phyloP scores from a whole-genome alignment of 2,329 filamentous ascomycete species.

The Leptographium lundbergii region DNA sequence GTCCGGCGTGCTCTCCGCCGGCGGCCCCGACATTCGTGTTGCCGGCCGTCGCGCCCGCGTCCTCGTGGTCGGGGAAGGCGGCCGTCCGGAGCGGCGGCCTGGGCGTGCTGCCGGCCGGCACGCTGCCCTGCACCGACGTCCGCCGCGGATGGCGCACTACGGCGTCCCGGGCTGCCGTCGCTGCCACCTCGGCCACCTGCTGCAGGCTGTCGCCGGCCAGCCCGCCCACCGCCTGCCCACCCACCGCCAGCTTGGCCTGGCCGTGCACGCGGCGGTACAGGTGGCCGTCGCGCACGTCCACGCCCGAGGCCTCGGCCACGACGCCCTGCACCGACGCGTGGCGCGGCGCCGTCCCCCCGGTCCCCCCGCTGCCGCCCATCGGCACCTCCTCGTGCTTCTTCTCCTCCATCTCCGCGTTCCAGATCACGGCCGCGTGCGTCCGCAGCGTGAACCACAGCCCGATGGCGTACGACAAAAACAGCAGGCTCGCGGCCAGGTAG shows the following conservation, averaged over 20 bases:
- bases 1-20: conserved; percentile 46
- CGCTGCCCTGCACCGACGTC: conserved; percentile 10
- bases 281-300: conserved; percentile 74
- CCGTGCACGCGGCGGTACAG: conserved; percentile 89
- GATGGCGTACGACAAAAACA: conserved; percentile 89
- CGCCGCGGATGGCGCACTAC: conserved; percentile 17
- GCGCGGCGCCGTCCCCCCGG: neutral
- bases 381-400: conserved; percentile 57
- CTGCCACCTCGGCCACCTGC: conserved; percentile 86
- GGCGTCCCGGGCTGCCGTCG: conserved; percentile 59
- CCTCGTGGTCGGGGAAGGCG: conserved; percentile 15
- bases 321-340: conserved; percentile 1
- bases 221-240: too few relatives aligned
- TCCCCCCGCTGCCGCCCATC: conserved; percentile 8
- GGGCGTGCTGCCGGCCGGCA: conserved; percentile 11
- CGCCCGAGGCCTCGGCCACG: conserved; percentile 39
- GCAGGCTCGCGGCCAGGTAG: conserved; percentile 69
- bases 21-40: neutral
- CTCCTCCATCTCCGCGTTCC: conserved; percentile 75
- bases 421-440: conserved; percentile 93
- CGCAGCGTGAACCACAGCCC: conserved; percentile 90
- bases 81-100: conserved; percentile 22
- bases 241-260: conserved; percentile 81
- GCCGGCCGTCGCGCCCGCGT: neutral
- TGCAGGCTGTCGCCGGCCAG: conserved; percentile 56